These are phyloP conservation scores for Royoungia palumana DNA, from an alignment of 768 basidiomycete species.

Conservation along the genomic window DNA sequence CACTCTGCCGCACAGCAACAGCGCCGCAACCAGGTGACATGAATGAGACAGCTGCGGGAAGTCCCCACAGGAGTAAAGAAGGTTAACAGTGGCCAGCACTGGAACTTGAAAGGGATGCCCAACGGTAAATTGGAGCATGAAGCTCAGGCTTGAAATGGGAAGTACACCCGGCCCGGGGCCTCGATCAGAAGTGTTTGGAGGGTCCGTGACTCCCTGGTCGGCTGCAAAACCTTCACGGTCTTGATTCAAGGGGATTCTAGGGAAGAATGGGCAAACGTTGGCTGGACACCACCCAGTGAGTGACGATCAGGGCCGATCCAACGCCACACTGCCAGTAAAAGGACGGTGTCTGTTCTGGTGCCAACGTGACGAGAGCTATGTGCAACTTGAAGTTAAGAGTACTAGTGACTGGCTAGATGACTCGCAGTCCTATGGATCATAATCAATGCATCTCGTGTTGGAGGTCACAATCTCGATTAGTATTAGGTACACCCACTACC, in stretches of 20 bases:
- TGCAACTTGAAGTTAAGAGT: too few species aligned
- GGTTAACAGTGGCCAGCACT: constrained; percentile 2
- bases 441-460: too few species aligned
- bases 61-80: constrained; percentile 14
- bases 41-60: constrained; percentile 26
- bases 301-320: constrained; percentile 16
- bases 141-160: not conserved
- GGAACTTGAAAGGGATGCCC: too few species aligned
- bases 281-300: constrained; percentile 3
- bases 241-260: not conserved
- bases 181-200: constrained; percentile 5
- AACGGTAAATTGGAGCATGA: constrained; percentile 6
- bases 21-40: constrained; percentile 27
- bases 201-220: too few species aligned
- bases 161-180: not conserved
- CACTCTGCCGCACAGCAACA: constrained; percentile 23
- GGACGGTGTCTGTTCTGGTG: too few species aligned
- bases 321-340: constrained; percentile 14
- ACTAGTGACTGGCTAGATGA: too few species aligned
- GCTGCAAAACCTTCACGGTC: not conserved
- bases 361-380: too few species aligned
- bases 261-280: not conserved
- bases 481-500: too few species aligned
- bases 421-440: too few species aligned
- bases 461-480: too few species aligned